These are phyloP conservation scores for Diaporthe nobilis DNA, from an alignment of 2,329 filamentous ascomycete genomes.

Conservation along the genomic window DNA sequence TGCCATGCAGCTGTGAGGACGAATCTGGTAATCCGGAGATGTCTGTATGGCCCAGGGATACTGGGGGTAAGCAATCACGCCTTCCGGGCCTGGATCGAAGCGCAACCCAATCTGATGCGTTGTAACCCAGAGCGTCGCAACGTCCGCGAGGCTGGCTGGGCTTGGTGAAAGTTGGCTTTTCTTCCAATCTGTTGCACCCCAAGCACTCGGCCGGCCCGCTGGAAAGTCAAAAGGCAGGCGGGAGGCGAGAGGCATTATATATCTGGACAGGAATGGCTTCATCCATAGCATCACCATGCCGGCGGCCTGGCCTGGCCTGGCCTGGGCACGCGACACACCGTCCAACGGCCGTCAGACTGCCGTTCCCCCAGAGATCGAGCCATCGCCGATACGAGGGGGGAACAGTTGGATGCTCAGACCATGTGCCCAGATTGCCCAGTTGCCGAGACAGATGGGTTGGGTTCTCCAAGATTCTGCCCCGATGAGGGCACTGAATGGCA, in stretches of 20 bases:
- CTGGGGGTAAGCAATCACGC: slow-evolving; percentile 30
- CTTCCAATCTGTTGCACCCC: slow-evolving; percentile 20
- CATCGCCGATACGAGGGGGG: slow-evolving; percentile 24
- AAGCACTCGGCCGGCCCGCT: slow-evolving; percentile 7
- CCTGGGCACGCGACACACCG: slow-evolving; percentile 18
- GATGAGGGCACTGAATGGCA: slow-evolving; percentile 11
- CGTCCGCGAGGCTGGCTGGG: slow-evolving; percentile 1
- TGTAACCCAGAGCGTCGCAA: slow-evolving; percentile 28
- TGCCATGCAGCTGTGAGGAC: slow-evolving; percentile 14
- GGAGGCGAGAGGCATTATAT: slow-evolving; percentile 18
- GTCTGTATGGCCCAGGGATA: slow-evolving; percentile 27
- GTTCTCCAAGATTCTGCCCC: slow-evolving; percentile 11
- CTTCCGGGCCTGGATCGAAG: slow-evolving; percentile 21
- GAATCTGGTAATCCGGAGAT: slow-evolving; percentile 28
- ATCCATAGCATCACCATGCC: slow-evolving; percentile 18
- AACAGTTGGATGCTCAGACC: slow-evolving; percentile 16
- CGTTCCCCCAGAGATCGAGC: slow-evolving; percentile 21
- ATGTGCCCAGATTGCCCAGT: slow-evolving; percentile 16
- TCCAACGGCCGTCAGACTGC: slow-evolving; percentile 23
- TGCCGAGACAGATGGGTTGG: slow-evolving; percentile 12
- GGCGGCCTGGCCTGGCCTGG: background rate
- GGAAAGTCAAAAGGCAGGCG: background rate
- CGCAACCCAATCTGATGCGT: slow-evolving; percentile 26
- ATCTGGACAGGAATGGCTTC: slow-evolving; percentile 4
- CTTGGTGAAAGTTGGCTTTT: background rate